A percentile compares a stretch with the other conserved stretches of the same genome.
These are phyloP conservation scores for Dipteronia dyeriana DNA, from an alignment of 345 rosid genomes.

Conservation along the genomic window DNA sequence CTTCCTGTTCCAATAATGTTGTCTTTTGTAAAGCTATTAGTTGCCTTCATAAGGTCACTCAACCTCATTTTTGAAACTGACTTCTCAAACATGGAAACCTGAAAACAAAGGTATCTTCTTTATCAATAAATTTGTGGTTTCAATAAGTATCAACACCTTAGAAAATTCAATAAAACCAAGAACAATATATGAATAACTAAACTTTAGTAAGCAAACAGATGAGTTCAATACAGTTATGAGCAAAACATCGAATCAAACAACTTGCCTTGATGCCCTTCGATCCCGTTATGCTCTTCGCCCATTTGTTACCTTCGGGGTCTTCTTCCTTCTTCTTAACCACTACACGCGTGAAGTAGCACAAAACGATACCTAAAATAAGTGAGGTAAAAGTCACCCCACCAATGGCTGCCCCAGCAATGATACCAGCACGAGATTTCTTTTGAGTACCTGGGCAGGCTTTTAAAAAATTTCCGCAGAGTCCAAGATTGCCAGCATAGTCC, in stretches of 20 bases:
- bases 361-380: neutral
- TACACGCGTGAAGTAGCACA: neutral
- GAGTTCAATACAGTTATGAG: neutral
- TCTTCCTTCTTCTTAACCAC: conserved; percentile 17
- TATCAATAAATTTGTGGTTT: neutral
- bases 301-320: conserved; percentile 26
- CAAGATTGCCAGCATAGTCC: conserved; percentile 21
- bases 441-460: neutral
- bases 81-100: conserved; percentile 29
- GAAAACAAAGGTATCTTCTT: neutral
- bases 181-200: neutral
- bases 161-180: neutral
- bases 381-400: conserved; percentile 17
- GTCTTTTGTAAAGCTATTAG: conserved; percentile 18
- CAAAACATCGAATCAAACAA: conserved; percentile 1
- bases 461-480: conserved; percentile 30
- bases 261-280: conserved; percentile 23
- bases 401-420: conserved; percentile 13
- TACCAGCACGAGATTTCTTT: neutral
- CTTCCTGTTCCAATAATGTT: conserved; percentile 23
- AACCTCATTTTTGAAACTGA: conserved; percentile 20
- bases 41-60: conserved; percentile 28
- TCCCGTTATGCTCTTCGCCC: conserved; percentile 21
- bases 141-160: neutral
- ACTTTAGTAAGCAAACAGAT: neutral